These are phyloP conservation scores for Xerocomus minutiporus DNA, from an alignment of 1,284 basidiomycete genomes.

Conservation along the genomic window DNA sequence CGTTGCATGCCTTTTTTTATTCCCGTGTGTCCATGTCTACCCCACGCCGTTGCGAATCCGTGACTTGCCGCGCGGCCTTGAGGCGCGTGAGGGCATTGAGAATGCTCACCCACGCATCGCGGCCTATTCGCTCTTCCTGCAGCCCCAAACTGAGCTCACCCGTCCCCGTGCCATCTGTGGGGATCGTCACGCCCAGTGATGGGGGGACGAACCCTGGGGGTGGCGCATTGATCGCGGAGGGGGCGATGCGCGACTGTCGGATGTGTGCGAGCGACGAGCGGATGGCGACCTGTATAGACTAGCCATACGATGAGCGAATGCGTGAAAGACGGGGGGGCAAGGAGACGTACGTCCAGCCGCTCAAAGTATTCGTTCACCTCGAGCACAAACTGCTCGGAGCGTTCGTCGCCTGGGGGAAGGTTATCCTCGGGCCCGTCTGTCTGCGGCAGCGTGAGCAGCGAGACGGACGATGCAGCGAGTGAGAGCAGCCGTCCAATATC, in stretches of 20 bases:
- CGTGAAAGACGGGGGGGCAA: not conserved
- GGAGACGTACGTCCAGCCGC: constrained; percentile 61
- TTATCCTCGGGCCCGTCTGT: constrained; percentile 61
- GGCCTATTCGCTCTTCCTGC: constrained; percentile 70
- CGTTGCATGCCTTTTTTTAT: constrained; percentile 8
- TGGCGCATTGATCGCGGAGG: constrained; percentile 75
- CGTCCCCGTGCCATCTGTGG: constrained; percentile 38
- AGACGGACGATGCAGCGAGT: constrained; percentile 70
- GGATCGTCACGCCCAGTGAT: constrained; percentile 71
- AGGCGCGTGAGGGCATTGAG: constrained; percentile 60
- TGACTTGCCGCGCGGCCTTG: constrained; percentile 42
- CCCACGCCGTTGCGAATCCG: constrained; percentile 7
- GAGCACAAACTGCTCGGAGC: constrained; percentile 76
- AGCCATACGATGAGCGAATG: not conserved
- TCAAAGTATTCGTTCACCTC: constrained; percentile 82
- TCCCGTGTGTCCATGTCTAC: constrained; percentile 23
- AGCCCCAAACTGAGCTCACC: constrained; percentile 49
- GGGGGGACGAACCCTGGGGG: constrained; percentile 66
- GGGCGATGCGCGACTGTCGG: constrained; percentile 75
- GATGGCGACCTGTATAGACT: constrained; percentile 71
- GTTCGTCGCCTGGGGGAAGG: constrained; percentile 72
- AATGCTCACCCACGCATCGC: constrained; percentile 73
- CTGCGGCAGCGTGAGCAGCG: constrained; percentile 71
- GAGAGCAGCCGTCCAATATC: constrained; percentile 70
- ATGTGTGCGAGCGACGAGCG: constrained; percentile 76